These are phyloP conservation scores for Lyophyllum atratum DNA, from an alignment of 768 basidiomycete genomes.

Conservation along the genomic window DNA sequence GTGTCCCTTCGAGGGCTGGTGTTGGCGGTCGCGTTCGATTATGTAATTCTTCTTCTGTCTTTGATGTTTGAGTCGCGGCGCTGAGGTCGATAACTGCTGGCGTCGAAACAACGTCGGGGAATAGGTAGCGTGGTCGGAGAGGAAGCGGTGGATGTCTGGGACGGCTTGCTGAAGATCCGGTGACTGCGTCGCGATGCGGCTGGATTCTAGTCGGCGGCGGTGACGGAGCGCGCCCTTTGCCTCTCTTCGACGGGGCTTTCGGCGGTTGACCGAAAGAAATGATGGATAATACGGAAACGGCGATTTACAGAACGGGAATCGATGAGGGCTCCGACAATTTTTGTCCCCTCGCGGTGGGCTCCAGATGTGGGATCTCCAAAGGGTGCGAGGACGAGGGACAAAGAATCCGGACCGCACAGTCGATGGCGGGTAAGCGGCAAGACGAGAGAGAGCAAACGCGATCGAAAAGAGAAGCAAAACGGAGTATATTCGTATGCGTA, in stretches of 20 bases:
- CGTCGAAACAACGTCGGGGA: not conserved
- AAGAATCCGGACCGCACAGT: not conserved
- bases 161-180: not conserved
- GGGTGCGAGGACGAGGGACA: not conserved
- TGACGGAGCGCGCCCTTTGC: not conserved
- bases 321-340: not conserved
- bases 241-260: not conserved
- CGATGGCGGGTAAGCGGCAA: not conserved
- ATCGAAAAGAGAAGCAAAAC: too few relatives aligned
- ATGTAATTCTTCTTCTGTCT: not conserved
- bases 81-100: not conserved
- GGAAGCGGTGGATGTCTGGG: not conserved
- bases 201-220: not conserved
- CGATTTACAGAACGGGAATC: not conserved
- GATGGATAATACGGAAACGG: not conserved
- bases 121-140: not conserved
- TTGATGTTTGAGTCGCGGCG: not conserved
- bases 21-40: too few relatives aligned
- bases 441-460: too few relatives aligned
- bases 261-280: not conserved
- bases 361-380: not conserved
- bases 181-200: not conserved
- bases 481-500: too few relatives aligned
- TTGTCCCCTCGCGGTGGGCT: conserved; percentile 1
- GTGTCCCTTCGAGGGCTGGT: too few relatives aligned